phyloP scores from a whole-genome alignment of 805 yeast genomes.

The Saturnispora bothae region DNA sequence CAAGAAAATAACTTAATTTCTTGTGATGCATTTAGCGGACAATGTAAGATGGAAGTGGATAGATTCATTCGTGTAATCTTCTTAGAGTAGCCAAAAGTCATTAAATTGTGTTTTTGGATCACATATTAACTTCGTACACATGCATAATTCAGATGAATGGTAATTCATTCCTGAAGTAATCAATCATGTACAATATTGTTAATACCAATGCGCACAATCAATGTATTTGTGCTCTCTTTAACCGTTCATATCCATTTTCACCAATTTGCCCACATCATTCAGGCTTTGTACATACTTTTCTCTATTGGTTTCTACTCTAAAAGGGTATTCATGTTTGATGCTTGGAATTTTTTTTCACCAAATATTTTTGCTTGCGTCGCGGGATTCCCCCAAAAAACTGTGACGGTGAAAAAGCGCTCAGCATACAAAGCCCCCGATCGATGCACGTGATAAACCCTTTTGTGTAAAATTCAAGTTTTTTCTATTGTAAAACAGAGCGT shows the following conservation, averaged over 20 bases:
- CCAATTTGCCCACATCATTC: too few relatives aligned
- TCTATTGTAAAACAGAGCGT: background rate
- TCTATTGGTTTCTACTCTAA: background rate
- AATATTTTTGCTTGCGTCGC: conserved; percentile 1
- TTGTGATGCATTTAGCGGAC: too few relatives aligned
- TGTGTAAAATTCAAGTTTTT: background rate
- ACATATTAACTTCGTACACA: too few relatives aligned
- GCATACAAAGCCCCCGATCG: background rate
- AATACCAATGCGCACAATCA: too few relatives aligned
- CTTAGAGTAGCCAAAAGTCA: too few relatives aligned
- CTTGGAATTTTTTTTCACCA: background rate
- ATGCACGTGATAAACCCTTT: conserved; percentile 5
- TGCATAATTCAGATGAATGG: too few relatives aligned
- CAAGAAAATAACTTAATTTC: too few relatives aligned
- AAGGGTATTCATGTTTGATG: background rate
- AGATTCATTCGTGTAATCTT: background rate
- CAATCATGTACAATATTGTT: too few relatives aligned
- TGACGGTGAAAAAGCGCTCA: background rate
- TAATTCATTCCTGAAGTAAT: too few relatives aligned
- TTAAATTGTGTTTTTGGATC: too few relatives aligned
- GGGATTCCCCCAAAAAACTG: background rate
- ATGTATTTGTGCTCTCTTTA: too few relatives aligned
- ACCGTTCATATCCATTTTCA: too few relatives aligned
- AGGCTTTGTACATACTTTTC: conserved; percentile 1
- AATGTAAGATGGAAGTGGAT: background rate